Percentiles rank a stretch among this genome's conserved stretches.
Evolutionary conservation across 495 filamentous ascomycete species (phyloP).

Genomic region (Hypoxylon lienhwacheense): DNA sequence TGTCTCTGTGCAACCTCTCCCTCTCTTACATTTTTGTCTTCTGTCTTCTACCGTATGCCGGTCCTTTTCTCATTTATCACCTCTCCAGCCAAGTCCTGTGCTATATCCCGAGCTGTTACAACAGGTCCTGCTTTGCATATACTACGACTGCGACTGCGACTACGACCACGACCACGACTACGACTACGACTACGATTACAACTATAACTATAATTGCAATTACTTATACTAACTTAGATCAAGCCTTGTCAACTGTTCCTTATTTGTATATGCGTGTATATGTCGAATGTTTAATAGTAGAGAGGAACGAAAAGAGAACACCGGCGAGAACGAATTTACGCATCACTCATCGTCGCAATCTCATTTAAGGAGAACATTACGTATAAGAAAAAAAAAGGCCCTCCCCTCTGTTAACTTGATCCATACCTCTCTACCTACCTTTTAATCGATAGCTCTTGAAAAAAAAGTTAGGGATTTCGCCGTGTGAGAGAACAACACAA

Average conservation of each 20-base stretch:
- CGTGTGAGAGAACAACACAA: slow-evolving; percentile 2
- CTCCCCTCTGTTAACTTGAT: no score
- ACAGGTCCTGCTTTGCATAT: no score
- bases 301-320: slow-evolving; percentile 1
- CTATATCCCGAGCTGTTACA: slow-evolving; percentile 17
- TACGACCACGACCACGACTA: no score
- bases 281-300: neutral
- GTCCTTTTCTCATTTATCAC: slow-evolving; percentile 32
- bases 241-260: slow-evolving; percentile 17
- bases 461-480: slow-evolving; percentile 1
- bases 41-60: slow-evolving; percentile 24
- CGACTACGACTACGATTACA: no score
- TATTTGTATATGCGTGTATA: neutral
- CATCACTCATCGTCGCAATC: slow-evolving; percentile 11
- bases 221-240: no score
- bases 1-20: slow-evolving; percentile 31
- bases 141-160: no score
- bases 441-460: no score
- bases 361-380: no score
- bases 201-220: no score
- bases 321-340: neutral
- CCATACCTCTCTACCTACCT: no score
- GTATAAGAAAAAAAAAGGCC: no score
- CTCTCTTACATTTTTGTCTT: slow-evolving; percentile 17
- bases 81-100: slow-evolving; percentile 23